Evolutionary conservation across 1,284 basidiomycete species (phyloP), one percentile per base, ranked within the genome.

Genomic region (Athelia psychrophila): DNA sequence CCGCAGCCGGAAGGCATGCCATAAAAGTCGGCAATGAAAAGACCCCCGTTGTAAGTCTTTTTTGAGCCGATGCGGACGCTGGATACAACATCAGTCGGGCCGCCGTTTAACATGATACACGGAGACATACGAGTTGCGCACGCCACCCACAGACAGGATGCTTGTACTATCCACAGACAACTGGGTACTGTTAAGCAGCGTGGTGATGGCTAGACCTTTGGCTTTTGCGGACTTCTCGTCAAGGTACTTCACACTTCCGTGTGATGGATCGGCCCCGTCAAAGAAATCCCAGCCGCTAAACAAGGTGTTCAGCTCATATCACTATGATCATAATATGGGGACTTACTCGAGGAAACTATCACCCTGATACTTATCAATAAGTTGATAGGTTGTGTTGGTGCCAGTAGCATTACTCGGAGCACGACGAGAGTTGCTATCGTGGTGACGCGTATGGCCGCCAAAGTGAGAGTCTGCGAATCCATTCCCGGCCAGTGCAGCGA

Each of bases 1-100:
- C 81, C 80, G 66, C 89, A 92, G 0, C 91, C 91, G 60, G 81
- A 79, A 2, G 92, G 90, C 84, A 91, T 91, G 16, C 80, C 69
- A 50, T 68, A 72, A 55, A 93, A 78, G 64, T 94, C 91, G n/a
- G 88, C 77, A 54, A 95, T 81, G 67, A 93, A 86, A 22, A 94
- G 73, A 2, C 91, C 91, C 19, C 77, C 72, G 30, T 73, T 79
- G 66, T 84, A 93, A 8, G 72, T 71, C 58, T 86, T 81, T 61
- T 83, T 81, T 36, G 83, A 79, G 27, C 73, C 76, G 59, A 95
- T 87, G 50, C 91, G 85, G 20, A 95, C 79, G 15, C 86, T 87
- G 57, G 16, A 35, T 10, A 12, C 53, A n/a, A 53, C 42, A 13
- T 12, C 20, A 51, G 25, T 27, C 15, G 51, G 2, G 44, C 32